A percentile compares a stretch with the other conserved stretches of the same genome.
These are phyloP conservation scores for Houttuynia cordata DNA, from an alignment of 164 flowering plant genomes.

Conservation along the genomic window DNA sequence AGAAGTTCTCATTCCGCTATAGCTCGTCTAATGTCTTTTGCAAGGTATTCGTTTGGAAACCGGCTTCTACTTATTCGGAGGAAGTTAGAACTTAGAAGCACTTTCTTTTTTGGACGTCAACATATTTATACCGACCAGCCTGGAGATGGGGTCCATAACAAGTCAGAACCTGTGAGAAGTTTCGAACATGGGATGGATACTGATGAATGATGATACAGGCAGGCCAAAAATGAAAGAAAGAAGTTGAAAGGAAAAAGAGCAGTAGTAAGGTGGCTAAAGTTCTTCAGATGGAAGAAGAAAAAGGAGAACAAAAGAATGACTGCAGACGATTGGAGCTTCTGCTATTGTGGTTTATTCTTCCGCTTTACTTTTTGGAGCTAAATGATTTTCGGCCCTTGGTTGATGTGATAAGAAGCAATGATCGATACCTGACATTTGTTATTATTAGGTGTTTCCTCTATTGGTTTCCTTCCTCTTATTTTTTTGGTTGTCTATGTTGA, in stretches of 20 bases:
- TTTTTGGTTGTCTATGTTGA: neutral
- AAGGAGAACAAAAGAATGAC: slow-evolving; percentile 87
- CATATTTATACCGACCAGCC: slow-evolving; percentile 31
- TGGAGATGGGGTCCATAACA: slow-evolving; percentile 12
- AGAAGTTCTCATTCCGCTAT: slow-evolving; percentile 11
- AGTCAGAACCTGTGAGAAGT: slow-evolving; percentile 10
- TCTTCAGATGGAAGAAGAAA: slow-evolving; percentile 85
- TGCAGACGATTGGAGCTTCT: slow-evolving; percentile 56
- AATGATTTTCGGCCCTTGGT: no score
- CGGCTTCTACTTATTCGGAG: slow-evolving; percentile 8
- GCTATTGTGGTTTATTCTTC: neutral
- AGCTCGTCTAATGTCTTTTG: slow-evolving; percentile 25
- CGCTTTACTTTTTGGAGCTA: neutral
- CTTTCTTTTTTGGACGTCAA: slow-evolving; percentile 5
- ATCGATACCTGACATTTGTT: neutral
- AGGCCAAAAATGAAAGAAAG: slow-evolving; percentile 46
- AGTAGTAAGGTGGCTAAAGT: slow-evolving; percentile 86
- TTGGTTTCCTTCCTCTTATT: no score
- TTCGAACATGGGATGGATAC: slow-evolving; percentile 7
- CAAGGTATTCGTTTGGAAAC: slow-evolving; percentile 27
- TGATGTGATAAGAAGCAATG: no score
- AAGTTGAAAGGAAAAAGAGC: slow-evolving; percentile 92
- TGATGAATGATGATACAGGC: slow-evolving; percentile 18
- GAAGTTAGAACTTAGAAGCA: slow-evolving; percentile 5
- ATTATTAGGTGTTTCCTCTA: no score